A percentile compares a stretch with the other conserved stretches of the same genome.
Conservation (phyloP, 2,329 filamentous ascomycete species). For the Pseudocercospora fuligena region DNA sequence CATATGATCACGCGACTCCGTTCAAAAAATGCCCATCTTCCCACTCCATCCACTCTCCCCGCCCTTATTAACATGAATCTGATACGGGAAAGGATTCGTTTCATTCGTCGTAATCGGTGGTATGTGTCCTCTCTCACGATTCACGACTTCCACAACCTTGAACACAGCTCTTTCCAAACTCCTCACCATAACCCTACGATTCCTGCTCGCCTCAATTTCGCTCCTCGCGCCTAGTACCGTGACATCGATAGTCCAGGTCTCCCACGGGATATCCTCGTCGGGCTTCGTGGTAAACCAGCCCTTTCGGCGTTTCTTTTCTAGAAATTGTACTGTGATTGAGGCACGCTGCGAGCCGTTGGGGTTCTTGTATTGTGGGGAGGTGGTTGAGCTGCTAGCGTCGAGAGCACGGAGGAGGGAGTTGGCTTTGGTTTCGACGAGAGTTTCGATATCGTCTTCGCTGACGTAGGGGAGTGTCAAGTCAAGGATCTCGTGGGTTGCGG, state of each 20-base stretch:
- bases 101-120: conserved; percentile 93
- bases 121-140: conserved; percentile 91
- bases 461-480: conserved; percentile 89
- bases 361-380: conserved; percentile 32
- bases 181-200: conserved; percentile 87
- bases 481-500: conserved; percentile 84
- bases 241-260: conserved; percentile 91
- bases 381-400: conserved; percentile 50
- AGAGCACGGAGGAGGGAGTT: conserved; percentile 77
- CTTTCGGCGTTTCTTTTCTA: conserved; percentile 87
- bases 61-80: conserved; percentile 86
- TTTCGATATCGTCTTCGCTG: conserved; percentile 87
- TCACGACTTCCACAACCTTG: conserved; percentile 87
- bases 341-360: conserved; percentile 61
- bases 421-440: conserved; percentile 87
- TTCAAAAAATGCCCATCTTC: conserved; percentile 30
- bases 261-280: conserved; percentile 96
- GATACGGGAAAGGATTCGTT: conserved; percentile 91
- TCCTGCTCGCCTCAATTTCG: conserved; percentile 84
- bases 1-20: too few relatives aligned
- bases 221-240: conserved; percentile 89
- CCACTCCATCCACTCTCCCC: conserved; percentile 28
- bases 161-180: conserved; percentile 84
- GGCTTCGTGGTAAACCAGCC: conserved; percentile 75
- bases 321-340: conserved; percentile 87